Evolutionary conservation across 805 yeast species (phyloP), one percentile per base, ranked within the genome.

Genomic region (Danielozyma ontarioensis): DNA sequence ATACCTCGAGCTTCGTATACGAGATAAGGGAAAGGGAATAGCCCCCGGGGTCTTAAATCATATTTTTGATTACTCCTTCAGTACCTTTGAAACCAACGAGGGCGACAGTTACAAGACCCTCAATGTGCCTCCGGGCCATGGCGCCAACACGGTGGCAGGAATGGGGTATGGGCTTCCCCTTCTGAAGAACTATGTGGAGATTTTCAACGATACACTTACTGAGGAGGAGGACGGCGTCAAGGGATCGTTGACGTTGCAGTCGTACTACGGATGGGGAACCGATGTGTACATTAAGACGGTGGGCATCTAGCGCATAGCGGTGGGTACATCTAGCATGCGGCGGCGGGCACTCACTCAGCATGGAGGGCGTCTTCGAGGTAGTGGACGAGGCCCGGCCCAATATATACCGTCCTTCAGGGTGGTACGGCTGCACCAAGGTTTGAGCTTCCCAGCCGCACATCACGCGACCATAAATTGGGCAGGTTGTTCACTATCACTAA

Each of bases 81-180:
- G 95, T 2, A 86, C 96, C 0, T 88, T 79, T 39, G 79, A 78
- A 30, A 51, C 67, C 1, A 66, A 69, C 14, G 82, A 76, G 37
- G 78, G 77, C 4, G 83, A 74, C 11, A 67, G 75, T 25, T 73
- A 72, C 46, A 72, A 73, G 46, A 78, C 84, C 0, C 57, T 79
- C 35, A 82, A 83, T 46, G 74, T 74, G 18, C 79, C 83, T 22
- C 89, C 88, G 0, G 89, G 88, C 2, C 69, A 72, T 16, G 81
- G 81, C 2, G 82, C 84, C 1, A 73, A 73, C 46, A 64, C 72
- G 6, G 77, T 90, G 23, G 96, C 97, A 0, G 98, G 98, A 0
- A 83, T 93, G 84, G 97, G 97, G 1, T 90, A 87, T 53, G 98
- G 98, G 0, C 59, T 90, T 35, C 97, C 97, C 5, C 63, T 90